Evolutionary conservation across 2,329 filamentous ascomycete genomes (phyloP), one percentile per base, ranked within the genome.

Genomic region (Paraphoma chrysanthemicola): DNA sequence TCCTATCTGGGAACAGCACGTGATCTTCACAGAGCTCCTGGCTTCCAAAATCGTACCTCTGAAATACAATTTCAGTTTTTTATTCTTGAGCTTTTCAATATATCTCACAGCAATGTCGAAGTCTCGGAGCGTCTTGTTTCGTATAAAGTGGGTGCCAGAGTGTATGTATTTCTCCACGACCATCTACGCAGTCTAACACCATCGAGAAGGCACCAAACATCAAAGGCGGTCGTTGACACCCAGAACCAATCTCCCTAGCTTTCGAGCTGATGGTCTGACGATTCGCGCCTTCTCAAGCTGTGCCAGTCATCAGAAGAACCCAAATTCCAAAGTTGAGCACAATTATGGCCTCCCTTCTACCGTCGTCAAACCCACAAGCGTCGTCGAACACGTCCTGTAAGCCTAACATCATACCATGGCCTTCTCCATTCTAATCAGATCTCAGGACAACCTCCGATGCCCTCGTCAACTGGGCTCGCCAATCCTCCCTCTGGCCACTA

Each of bases 401-500:
- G 55, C 10, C 12, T 12, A 7, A 17, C 17, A 42, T 3, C n/a
- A 9, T 4, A n/a, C 11, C 4, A 42, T 42, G 4, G 3, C 2
- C 11, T 14, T n/a, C 5, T 42, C n/a, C 14, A 9, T 3, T 3
- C 17, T 39, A 10, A 14, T 18, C 3, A 4, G 7, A 2, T 30
- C 5, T 8, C 23, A 29, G 18, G 8, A 48, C 12, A 11, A 38
- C 33, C 16, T 11, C 18, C 14, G 17, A 48, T 14, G 7, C 39
- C 4, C 12, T 94, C 62, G 81, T 89, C 79, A 93, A 93, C 81
- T 95, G 92, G 92, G 89, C 87, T 31, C 88, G 91, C 48, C 90
- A 94, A 79, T 86, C 88, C 48, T 95, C 92, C 12, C 82, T 94
- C 51, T 95, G 92, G 91, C 92, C 92, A 63, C 89, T 95, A 84